Conservation (phyloP, 2,329 filamentous ascomycete species). For the Monilinia laxa region DNA sequence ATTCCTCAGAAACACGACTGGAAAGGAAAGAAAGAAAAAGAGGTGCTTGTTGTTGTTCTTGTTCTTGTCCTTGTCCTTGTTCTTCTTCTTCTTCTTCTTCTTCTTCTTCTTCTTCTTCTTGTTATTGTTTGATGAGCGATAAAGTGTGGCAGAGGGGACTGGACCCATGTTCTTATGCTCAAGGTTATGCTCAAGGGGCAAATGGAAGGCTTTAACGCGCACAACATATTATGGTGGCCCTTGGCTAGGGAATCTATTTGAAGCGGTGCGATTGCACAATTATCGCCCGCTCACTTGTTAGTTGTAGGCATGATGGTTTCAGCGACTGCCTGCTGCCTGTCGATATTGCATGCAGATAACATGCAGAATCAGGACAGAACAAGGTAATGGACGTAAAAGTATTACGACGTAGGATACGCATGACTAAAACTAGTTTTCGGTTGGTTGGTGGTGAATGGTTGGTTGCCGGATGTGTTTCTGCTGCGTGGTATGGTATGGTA, state of each 20-base stretch:
- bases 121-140: background rate
- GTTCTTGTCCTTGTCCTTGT: background rate
- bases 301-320: background rate
- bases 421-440: background rate
- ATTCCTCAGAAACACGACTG: slow-evolving; percentile 3
- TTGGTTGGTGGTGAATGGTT: background rate
- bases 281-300: slow-evolving; percentile 13
- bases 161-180: background rate
- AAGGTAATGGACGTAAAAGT: background rate
- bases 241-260: background rate
- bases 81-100: too few species aligned
- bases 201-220: background rate
- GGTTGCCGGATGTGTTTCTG: background rate
- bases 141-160: background rate
- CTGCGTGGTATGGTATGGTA: too few species aligned
- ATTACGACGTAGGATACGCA: background rate
- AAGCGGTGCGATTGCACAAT: slow-evolving; percentile 13
- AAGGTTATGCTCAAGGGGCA: background rate
- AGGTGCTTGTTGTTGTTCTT: too few species aligned
- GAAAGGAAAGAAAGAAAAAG: background rate
- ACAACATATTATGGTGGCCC: slow-evolving; percentile 11
- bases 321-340: slow-evolving; percentile 4
- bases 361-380: slow-evolving; percentile 13
- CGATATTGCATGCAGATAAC: background rate
- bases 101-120: too few species aligned